These are phyloP conservation scores for Tetrapisispora namnaoensis DNA, from an alignment of 805 yeast genomes.

Conservation along the genomic window DNA sequence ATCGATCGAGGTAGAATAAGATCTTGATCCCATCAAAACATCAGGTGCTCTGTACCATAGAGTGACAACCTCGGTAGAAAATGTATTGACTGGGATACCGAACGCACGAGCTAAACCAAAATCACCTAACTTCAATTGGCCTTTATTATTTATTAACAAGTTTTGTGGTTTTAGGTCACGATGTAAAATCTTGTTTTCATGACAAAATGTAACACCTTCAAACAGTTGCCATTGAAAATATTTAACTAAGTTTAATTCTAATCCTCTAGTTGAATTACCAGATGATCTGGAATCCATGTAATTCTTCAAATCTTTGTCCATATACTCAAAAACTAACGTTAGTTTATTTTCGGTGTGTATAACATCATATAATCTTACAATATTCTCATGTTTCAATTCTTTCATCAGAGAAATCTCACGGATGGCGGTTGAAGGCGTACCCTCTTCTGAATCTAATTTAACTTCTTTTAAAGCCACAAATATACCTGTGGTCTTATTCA, in stretches of 20 bases:
- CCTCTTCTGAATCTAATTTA: slow-evolving; percentile 92
- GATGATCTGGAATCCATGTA: slow-evolving; percentile 71
- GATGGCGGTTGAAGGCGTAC: slow-evolving; percentile 97
- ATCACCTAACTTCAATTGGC: slow-evolving; percentile 82
- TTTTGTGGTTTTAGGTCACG: slow-evolving; percentile 97
- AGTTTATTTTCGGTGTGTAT: slow-evolving; percentile 93
- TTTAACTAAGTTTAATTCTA: slow-evolving; percentile 56
- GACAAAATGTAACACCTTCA: slow-evolving; percentile 88
- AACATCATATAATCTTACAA: slow-evolving; percentile 83
- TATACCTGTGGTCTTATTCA: slow-evolving; percentile 86
- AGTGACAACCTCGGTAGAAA: slow-evolving; percentile 96
- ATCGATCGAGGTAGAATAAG: slow-evolving; percentile 95
- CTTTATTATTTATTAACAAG: slow-evolving; percentile 87
- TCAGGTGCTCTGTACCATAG: slow-evolving; percentile 98
- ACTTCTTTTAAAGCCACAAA: slow-evolving; percentile 93
- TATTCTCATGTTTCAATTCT: slow-evolving; percentile 88
- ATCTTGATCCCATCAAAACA: slow-evolving; percentile 89
- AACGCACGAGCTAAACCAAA: slow-evolving; percentile 95
- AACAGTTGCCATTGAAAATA: slow-evolving; percentile 86
- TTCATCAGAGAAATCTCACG: slow-evolving; percentile 90
- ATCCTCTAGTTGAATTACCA: slow-evolving; percentile 26
- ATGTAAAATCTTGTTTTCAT: slow-evolving; percentile 86
- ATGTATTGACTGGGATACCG: slow-evolving; percentile 94
- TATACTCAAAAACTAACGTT: slow-evolving; percentile 84
- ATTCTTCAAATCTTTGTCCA: slow-evolving; percentile 89